phyloP scores from a whole-genome alignment of 441 rosid genomes.

The Erodium texanum region DNA sequence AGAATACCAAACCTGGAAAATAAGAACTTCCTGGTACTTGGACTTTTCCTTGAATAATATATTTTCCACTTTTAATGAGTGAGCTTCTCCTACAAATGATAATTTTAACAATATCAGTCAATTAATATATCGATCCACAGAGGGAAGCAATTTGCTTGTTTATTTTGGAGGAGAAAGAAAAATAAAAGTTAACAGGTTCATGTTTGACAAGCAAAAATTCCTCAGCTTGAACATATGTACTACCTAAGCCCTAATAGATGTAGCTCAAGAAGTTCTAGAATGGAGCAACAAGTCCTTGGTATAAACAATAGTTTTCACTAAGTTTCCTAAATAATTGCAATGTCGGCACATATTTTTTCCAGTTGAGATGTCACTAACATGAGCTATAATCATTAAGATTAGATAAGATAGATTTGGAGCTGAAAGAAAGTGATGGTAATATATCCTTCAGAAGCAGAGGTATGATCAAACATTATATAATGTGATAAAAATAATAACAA shows the following conservation, averaged over 20 bases:
- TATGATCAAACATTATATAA: background rate
- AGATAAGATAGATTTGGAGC: background rate
- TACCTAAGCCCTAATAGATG: background rate
- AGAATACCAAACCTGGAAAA: slow-evolving; percentile 58
- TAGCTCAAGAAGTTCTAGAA: background rate
- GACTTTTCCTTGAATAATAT: slow-evolving; percentile 64
- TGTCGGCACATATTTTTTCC: background rate
- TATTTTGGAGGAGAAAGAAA: background rate
- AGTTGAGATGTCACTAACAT: background rate
- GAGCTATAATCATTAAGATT: background rate
- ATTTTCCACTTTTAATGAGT: slow-evolving; percentile 71
- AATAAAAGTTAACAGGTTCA: background rate
- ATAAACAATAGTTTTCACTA: background rate
- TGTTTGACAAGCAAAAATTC: background rate
- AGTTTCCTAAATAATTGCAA: background rate
- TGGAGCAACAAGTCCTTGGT: background rate
- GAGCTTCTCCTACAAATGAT: slow-evolving; percentile 73
- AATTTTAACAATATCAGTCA: slow-evolving; percentile 16
- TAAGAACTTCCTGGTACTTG: slow-evolving; percentile 80
- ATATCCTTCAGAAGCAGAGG: background rate
- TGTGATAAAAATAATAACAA: background rate
- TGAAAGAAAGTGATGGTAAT: background rate
- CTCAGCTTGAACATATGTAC: background rate
- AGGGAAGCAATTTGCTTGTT: background rate
- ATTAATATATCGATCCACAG: background rate